Percentiles rank a stretch among this genome's conserved stretches.
Conservation (phyloP, 2,329 filamentous ascomycete species). For the Rutstroemia sp. region DNA sequence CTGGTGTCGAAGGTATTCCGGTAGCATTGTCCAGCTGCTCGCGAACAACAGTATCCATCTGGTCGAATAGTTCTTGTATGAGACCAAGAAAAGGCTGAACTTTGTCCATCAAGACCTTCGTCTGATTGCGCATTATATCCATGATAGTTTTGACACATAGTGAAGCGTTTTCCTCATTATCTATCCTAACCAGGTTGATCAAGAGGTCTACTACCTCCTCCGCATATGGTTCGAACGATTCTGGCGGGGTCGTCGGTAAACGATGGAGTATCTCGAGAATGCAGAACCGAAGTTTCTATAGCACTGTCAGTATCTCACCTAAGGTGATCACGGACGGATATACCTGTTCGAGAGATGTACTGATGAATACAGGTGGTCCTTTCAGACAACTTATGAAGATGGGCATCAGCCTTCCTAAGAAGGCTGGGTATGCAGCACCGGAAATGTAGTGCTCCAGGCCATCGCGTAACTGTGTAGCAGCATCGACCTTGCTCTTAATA, state of each 20-base stretch:
- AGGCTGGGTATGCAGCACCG: conserved; percentile 67
- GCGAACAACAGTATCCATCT: conserved; percentile 88
- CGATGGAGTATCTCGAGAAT: conserved; percentile 92
- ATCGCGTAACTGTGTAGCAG: conserved; percentile 82
- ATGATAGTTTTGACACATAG: conserved; percentile 97
- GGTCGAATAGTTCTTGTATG: conserved; percentile 92
- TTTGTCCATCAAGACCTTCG: conserved; percentile 70
- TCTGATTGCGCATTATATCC: conserved; percentile 90
- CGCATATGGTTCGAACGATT: conserved; percentile 82
- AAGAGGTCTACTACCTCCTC: conserved; percentile 83
- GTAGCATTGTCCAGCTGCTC: conserved; percentile 75
- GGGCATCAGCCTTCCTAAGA: conserved; percentile 83
- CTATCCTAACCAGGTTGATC: conserved; percentile 78
- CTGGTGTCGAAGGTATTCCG: conserved; percentile 59
- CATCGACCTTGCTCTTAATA: conserved; percentile 70
- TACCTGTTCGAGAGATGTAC: conserved; percentile 83
- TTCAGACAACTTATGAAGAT: conserved; percentile 80
- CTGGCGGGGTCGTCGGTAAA: conserved; percentile 64
- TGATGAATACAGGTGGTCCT: conserved; percentile 84
- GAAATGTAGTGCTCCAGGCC: conserved; percentile 82
- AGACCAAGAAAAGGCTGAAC: conserved; percentile 86
- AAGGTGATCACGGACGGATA: conserved; percentile 23
- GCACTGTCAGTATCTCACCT: conserved; percentile 4
- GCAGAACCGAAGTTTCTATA: conserved; percentile 80
- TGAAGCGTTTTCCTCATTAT: conserved; percentile 99